These are phyloP conservation scores for Penicillium sp. DNA, from an alignment of 2,329 filamentous ascomycete genomes.

Conservation along the genomic window DNA sequence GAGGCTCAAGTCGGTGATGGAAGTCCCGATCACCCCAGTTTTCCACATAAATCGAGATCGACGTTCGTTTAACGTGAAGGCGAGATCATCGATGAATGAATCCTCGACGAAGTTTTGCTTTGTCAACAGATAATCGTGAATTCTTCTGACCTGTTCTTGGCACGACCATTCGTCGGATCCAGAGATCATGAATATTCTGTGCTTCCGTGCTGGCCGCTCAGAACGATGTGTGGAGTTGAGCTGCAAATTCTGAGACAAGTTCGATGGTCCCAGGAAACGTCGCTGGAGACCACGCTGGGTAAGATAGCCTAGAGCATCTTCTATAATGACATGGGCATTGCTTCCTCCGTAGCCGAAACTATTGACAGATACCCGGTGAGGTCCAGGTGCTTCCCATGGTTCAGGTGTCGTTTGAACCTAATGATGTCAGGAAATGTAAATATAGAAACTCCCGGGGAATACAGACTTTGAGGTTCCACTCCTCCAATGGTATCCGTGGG, in stretches of 20 bases:
- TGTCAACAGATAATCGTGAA: slow-evolving; percentile 11
- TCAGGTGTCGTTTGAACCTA: slow-evolving; percentile 6
- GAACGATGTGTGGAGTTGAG: background rate
- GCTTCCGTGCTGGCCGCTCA: background rate
- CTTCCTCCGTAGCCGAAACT: slow-evolving; percentile 48
- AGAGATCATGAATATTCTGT: slow-evolving; percentile 21
- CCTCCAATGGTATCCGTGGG: slow-evolving; percentile 30
- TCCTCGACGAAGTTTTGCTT: background rate
- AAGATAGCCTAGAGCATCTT: slow-evolving; percentile 19
- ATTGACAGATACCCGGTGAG: slow-evolving; percentile 29
- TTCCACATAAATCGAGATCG: slow-evolving; percentile 20
- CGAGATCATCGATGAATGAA: slow-evolving; percentile 17
- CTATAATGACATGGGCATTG: slow-evolving; percentile 45
- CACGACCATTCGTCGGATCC: slow-evolving; percentile 22
- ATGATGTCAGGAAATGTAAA: slow-evolving; percentile 1
- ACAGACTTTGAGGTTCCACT: slow-evolving; percentile 36
- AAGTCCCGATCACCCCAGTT: slow-evolving; percentile 7
- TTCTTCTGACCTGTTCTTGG: slow-evolving; percentile 3
- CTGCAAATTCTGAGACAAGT: background rate
- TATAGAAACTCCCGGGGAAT: background rate
- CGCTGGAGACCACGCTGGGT: background rate
- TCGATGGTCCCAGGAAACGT: background rate
- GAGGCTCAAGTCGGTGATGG: background rate
- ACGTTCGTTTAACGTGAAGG: slow-evolving; percentile 22
- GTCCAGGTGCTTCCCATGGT: slow-evolving; percentile 3